Evolutionary conservation across 441 rosid species (phyloP), one percentile per base, ranked within the genome.

Genomic region (Metrosideros polymorpha): DNA sequence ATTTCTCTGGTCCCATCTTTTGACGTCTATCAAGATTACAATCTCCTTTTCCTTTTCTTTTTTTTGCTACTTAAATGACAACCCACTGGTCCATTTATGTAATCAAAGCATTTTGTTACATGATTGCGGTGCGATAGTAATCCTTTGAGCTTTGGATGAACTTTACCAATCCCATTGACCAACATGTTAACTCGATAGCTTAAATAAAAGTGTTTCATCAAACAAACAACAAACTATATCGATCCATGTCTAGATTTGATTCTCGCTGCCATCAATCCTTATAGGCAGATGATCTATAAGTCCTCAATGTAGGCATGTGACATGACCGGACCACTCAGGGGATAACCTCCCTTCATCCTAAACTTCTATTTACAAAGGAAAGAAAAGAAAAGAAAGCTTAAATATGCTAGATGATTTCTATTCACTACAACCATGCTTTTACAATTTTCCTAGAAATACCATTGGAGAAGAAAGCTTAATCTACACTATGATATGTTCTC

Each of bases 341-440:
- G n/a, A 19, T 32, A 63, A 32, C 76, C 13, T 32, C 54, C 54
- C 53, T 51, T 17, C 53, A 6, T 51, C 54, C 54, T 51, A 51
- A 51, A 6, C 8, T 51, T 6, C 54, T 51, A 8, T 51, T 51
- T 51, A 17, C 22, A 18, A n/a, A n/a, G n/a, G n/a, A n/a, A n/a
- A n/a, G n/a, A 6, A 51, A 51, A 83, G 56, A 49, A 56, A 85
- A 87, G 61, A 49, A 27, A n/a, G n/a, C 76, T 63, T 18, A 51
- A 29, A 57, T 89, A 50, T 84, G 86, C 86, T 87, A 89, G 75
- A 32, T 30, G 3, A 39, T 66, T 66, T 35, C n/a, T 35, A 35
- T 39, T 85, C 84, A 86, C 91, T 89, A 90, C 88, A 87, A 88
- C 75, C 91, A 88, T 86, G 87, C 90, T 92, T 91, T 89, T 91